Base-by-base conservation (phyloP, 2,329 filamentous ascomycete genomes). In the Herpotrichia juniperi region DNA sequence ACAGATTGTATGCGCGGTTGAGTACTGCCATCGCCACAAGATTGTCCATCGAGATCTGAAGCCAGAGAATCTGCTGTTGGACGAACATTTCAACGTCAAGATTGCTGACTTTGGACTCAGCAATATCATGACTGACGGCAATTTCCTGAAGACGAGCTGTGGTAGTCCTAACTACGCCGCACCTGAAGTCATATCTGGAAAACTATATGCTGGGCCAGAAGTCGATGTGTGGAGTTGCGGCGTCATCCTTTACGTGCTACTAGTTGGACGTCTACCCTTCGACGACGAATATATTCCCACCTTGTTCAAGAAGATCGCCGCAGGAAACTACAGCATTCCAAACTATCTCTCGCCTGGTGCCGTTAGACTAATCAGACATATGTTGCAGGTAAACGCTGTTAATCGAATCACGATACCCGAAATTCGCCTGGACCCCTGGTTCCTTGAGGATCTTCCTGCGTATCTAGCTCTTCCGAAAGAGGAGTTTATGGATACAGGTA, bases 71-170 rank as follows among this genome's bases (percentile, higher is more conserved):
- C 79, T 99, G 43, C 84, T 99, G 37, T 86, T 99, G 46, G 94
- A 99, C 76, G 91, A 96, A 60, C 88, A 96, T 53, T 88, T 96
- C 69, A 97, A 99, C 67, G 93, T 99, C 76, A 99, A 99, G 80
- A 99, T 99, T 78, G 94, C 94, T 66, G 94, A 99, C 76, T 99
- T 99, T 64, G 94, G 94, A 51, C 81, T 99, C 51, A 97, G 93
- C 79, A 99, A 99, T 73, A 99, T 99, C 77, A 99, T 99, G 94
- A 97, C 94, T 0, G 94, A 99, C 72, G 94, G 94, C 22, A 99
- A 99, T 73, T 99, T 99, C 72, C 84, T 99, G 67, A 97, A 97
- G 79, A 99, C 94, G 1, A 97, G 93, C 72, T 99, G 94, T 68
- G 94, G 94, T 47, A 97, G 93, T 70, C 94, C 94, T 35, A 99